Evolutionary conservation across 2,329 filamentous ascomycete genomes (phyloP).

Genomic region (Alternaria rosae): DNA sequence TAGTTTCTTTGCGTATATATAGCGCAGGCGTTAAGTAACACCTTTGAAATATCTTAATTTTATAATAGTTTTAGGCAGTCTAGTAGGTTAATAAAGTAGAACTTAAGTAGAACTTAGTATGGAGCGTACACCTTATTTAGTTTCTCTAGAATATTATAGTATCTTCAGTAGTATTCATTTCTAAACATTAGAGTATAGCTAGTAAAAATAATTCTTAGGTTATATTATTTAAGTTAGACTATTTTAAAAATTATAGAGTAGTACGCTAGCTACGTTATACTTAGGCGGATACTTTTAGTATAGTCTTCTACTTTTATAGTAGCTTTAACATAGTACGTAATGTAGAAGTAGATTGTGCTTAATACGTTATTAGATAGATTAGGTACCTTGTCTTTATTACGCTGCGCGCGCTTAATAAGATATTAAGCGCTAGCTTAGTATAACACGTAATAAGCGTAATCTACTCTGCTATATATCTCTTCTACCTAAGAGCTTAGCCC

Average conservation of each 20-base stretch:
- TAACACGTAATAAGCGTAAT: not conserved
- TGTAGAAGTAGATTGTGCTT: not conserved
- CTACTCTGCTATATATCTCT: not conserved
- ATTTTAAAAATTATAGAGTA: not conserved
- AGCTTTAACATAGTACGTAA: no score
- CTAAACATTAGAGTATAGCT: not conserved
- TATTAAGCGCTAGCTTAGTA: not conserved
- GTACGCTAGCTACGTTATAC: not conserved
- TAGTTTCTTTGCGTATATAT: not conserved
- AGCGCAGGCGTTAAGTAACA: not conserved
- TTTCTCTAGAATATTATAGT: not conserved
- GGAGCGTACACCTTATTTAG: not conserved
- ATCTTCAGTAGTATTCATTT: not conserved
- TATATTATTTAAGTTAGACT: not conserved
- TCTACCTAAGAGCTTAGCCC: no score
- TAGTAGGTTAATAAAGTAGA: not conserved
- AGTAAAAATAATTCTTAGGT: not conserved
- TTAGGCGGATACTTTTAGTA: no score
- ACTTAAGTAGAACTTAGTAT: not conserved
- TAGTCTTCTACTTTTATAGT: no score
- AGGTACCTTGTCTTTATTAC: not conserved
- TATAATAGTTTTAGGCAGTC: not conserved
- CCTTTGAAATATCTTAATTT: not conserved
- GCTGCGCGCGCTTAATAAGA: not conserved
- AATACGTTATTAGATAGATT: not conserved